These are phyloP conservation scores for Astraeus odoratus DNA, from an alignment of 768 basidiomycete genomes.

Conservation along the genomic window DNA sequence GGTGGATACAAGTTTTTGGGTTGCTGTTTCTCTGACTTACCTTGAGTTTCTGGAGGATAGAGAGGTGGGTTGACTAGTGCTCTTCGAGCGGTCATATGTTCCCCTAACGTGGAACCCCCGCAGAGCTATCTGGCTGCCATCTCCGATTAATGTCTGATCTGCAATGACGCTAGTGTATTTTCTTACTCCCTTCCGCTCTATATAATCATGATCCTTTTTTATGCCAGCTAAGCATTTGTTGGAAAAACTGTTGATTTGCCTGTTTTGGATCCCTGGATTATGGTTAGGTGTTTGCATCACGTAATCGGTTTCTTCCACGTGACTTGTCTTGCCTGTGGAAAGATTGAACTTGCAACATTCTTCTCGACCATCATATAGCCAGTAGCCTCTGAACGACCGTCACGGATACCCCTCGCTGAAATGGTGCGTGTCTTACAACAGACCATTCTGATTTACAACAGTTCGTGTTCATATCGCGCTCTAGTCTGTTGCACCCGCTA, in stretches of 20 bases:
- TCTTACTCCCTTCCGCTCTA: neutral
- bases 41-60: conserved; percentile 71
- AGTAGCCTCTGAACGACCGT: too few relatives aligned
- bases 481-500: conserved; percentile 42
- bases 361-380: conserved; percentile 17
- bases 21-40: conserved; percentile 68
- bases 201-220: too few relatives aligned
- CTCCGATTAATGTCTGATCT: conserved; percentile 31
- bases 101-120: conserved; percentile 2
- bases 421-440: conserved; percentile 17
- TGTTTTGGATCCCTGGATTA: conserved; percentile 2
- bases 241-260: conserved; percentile 3
- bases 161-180: conserved; percentile 1
- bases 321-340: conserved; percentile 1
- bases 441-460: neutral
- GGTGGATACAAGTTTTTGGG: conserved; percentile 73
- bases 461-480: neutral
- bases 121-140: conserved; percentile 55
- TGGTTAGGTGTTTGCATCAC: conserved; percentile 8
- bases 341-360: too few relatives aligned
- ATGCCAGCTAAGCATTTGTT: too few relatives aligned
- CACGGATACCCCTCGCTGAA: too few relatives aligned
- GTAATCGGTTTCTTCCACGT: neutral
- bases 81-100: neutral
- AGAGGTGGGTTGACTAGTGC: conserved; percentile 46